These are phyloP conservation scores for Rhodamnia argentea DNA, from an alignment of 345 rosid genomes.

Conservation along the genomic window DNA sequence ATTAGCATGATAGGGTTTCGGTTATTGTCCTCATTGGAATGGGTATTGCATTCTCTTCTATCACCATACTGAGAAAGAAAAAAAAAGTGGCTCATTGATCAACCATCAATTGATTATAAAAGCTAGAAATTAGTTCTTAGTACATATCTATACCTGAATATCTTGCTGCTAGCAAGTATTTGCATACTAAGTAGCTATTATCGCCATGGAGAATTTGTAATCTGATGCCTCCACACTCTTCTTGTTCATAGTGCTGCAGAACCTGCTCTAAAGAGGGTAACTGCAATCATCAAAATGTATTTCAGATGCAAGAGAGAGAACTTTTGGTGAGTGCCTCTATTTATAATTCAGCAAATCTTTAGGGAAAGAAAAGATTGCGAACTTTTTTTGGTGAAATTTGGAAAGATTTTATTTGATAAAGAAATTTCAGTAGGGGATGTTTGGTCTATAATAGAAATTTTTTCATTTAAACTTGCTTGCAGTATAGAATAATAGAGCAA, in stretches of 20 bases:
- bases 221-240: background rate
- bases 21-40: background rate
- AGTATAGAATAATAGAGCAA: background rate
- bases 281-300: conserved; percentile 30
- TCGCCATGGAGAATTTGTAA: background rate
- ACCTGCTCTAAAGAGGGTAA: conserved; percentile 27
- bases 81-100: background rate
- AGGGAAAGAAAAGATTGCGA: background rate
- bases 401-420: background rate
- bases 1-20: background rate
- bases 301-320: conserved; percentile 68
- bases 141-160: background rate
- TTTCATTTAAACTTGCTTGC: background rate
- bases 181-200: background rate
- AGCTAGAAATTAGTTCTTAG: background rate
- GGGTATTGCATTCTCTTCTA: background rate
- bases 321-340: conserved; percentile 38
- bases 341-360: background rate
- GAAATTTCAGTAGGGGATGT: background rate
- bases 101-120: background rate
- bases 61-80: background rate
- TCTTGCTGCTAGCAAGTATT: background rate
- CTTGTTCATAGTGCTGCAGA: conserved; percentile 36
- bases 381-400: background rate
- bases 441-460: background rate